Evolutionary conservation across 23 red algal species (phyloP).

Genomic region (Agarophyton chilense): DNA sequence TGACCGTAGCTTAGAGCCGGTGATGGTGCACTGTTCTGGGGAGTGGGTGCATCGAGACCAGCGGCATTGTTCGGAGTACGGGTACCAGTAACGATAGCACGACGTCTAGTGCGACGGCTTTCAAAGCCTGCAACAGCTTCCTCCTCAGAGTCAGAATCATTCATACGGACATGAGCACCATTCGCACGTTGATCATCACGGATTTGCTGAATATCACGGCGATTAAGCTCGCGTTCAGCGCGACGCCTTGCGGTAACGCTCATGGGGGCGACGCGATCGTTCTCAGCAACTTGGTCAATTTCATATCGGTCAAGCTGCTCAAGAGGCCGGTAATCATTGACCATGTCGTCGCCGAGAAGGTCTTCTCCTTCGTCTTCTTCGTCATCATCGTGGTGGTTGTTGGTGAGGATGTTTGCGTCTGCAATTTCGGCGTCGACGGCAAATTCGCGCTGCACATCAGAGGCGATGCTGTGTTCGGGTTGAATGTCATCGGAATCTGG

Average conservation of each 20-base stretch:
- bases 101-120: conserved; percentile 18
- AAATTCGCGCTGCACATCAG: background rate
- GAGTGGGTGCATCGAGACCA: background rate
- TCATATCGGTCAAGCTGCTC: conserved; percentile 88
- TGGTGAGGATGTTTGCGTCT: conserved; percentile 17
- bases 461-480: background rate
- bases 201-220: conserved; percentile 10
- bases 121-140: conserved; percentile 39
- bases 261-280: conserved; percentile 68
- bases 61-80: background rate
- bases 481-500: conserved; percentile 4
- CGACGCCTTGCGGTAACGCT: conserved; percentile 58
- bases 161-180: background rate
- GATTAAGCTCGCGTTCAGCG: conserved; percentile 75
- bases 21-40: conserved; percentile 1
- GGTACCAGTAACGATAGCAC: conserved; percentile 38
- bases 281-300: conserved; percentile 85
- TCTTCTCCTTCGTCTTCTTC: conserved; percentile 95
- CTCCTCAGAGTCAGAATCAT: conserved; percentile 65
- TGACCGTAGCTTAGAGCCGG: conserved; percentile 46
- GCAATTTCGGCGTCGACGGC: conserved; percentile 1
- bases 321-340: conserved; percentile 84
- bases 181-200: background rate
- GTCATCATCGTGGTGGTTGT: conserved; percentile 36
- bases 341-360: conserved; percentile 94